phyloP scores from a whole-genome alignment of 2,329 filamentous ascomycete genomes.

The Diaporthe destruens region DNA sequence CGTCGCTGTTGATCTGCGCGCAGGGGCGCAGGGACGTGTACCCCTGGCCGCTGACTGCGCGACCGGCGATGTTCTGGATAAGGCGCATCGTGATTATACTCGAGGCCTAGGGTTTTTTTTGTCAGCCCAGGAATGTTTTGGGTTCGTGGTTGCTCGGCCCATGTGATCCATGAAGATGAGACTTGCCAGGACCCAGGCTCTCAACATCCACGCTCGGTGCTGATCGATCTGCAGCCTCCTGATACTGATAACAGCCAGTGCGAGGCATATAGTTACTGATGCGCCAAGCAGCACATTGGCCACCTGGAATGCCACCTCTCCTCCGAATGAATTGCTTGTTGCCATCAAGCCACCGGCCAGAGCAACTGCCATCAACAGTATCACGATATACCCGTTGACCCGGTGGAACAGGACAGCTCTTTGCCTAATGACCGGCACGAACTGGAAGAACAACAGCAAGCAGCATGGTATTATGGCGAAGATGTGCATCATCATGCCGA shows the following conservation, averaged over 20 bases:
- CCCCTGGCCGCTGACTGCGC: constrained; percentile 51
- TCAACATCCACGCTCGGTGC: constrained; percentile 74
- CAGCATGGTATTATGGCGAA: constrained; percentile 59
- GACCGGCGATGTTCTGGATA: constrained; percentile 58
- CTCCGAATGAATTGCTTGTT: constrained; percentile 64
- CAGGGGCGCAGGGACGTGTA: constrained; percentile 56
- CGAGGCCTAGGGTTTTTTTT: constrained; percentile 52
- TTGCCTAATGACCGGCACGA: constrained; percentile 61
- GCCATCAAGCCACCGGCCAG: constrained; percentile 67
- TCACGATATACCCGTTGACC: constrained; percentile 69
- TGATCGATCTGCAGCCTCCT: constrained; percentile 72
- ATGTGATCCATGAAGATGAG: not conserved
- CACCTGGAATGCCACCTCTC: constrained; percentile 62
- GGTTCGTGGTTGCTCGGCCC: too few species aligned
- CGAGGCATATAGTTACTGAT: constrained; percentile 57
- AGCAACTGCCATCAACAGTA: constrained; percentile 60
- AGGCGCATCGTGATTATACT: constrained; percentile 66
- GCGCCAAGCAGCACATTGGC: constrained; percentile 59
- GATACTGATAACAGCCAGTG: constrained; percentile 67
- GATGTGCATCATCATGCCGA: constrained; percentile 62
- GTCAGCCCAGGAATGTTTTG: not conserved
- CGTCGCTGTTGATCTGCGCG: constrained; percentile 59
- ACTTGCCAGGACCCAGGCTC: constrained; percentile 62
- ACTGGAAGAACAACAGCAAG: constrained; percentile 61
- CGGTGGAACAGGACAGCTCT: constrained; percentile 67